Evolutionary conservation across 23 red algal genomes (phyloP).

Genomic region (Gracilaria gracilis): DNA sequence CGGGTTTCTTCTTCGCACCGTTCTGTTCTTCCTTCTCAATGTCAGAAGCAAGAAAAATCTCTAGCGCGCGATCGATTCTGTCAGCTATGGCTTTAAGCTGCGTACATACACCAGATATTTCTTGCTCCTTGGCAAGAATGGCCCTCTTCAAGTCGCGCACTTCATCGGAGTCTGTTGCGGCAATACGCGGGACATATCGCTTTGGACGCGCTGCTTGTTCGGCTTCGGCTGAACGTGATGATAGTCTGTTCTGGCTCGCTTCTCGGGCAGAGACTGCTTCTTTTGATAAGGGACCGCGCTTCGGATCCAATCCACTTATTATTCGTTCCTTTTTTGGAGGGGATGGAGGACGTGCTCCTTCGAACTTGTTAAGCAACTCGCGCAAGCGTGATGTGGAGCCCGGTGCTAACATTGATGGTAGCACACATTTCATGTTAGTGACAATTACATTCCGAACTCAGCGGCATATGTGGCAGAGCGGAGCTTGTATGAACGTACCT

Average conservation of each 20-base stretch:
- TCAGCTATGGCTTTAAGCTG: constrained; percentile 48
- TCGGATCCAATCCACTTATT: constrained; percentile 37
- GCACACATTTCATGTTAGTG: not conserved
- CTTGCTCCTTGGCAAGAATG: constrained; percentile 65
- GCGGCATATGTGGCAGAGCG: not conserved
- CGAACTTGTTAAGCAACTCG: constrained; percentile 58
- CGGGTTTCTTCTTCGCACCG: not conserved
- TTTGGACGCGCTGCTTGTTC: constrained; percentile 11
- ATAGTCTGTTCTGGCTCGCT: constrained; percentile 3
- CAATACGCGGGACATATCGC: constrained; percentile 36
- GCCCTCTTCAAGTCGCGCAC: constrained; percentile 55
- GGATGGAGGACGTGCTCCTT: constrained; percentile 38
- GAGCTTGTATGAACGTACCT: not conserved
- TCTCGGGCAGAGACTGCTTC: constrained; percentile 46
- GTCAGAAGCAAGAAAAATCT: constrained; percentile 37
- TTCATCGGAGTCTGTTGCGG: constrained; percentile 57
- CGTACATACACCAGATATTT: constrained; percentile 30
- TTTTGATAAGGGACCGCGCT: constrained; percentile 13
- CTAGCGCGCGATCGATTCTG: constrained; percentile 35
- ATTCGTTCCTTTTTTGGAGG: constrained; percentile 62
- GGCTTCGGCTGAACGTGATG: constrained; percentile 13
- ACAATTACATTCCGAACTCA: not conserved
- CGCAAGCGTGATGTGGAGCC: constrained; percentile 23
- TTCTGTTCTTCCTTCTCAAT: constrained; percentile 6
- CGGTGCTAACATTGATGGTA: not conserved